These are phyloP conservation scores for Hydrangea macrophylla DNA, from an alignment of 148 eudicot species.

Conservation along the genomic window DNA sequence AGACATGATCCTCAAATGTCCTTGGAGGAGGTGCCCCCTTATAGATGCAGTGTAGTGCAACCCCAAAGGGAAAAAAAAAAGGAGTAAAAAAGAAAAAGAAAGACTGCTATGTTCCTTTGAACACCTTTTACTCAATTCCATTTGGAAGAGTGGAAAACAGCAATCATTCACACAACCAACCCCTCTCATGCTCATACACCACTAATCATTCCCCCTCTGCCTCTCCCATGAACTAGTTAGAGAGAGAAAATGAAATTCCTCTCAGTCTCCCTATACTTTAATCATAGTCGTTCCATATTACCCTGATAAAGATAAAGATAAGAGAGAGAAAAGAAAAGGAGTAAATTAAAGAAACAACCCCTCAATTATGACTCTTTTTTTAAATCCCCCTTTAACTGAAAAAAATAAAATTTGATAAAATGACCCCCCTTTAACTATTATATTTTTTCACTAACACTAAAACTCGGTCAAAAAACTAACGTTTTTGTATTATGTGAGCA, in stretches of 20 bases:
- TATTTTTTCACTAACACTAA: too few relatives aligned
- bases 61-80: background rate
- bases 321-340: too few relatives aligned
- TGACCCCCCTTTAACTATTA: too few relatives aligned
- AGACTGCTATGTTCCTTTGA: background rate
- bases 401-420: too few relatives aligned
- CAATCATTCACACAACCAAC: constrained; percentile 31
- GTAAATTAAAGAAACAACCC: too few relatives aligned
- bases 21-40: background rate
- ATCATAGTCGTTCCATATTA: background rate
- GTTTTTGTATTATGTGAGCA: too few relatives aligned
- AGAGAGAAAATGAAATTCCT: background rate
- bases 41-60: background rate
- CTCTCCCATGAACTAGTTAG: background rate
- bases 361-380: too few relatives aligned
- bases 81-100: background rate
- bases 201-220: background rate
- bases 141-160: constrained; percentile 30
- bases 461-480: too few relatives aligned
- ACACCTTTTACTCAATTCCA: constrained; percentile 8
- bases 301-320: too few relatives aligned
- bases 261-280: background rate
- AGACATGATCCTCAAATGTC: background rate
- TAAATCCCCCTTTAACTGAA: too few relatives aligned
- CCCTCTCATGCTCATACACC: constrained; percentile 5